Base-by-base conservation (phyloP, 306 rosid species). In the Cucurbita argyrosperma region DNA sequence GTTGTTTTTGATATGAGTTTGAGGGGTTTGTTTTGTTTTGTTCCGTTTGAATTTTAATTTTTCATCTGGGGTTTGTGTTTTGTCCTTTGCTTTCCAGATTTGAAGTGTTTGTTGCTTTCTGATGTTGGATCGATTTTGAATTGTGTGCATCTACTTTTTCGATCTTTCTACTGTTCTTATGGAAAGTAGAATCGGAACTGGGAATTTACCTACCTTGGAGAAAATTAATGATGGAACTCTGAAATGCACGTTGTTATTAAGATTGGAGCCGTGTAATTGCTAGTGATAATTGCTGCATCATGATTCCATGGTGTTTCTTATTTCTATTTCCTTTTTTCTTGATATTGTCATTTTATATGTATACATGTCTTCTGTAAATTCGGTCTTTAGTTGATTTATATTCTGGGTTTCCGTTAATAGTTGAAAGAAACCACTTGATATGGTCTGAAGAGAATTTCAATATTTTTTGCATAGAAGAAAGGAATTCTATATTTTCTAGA, bases 81-180 rank as follows among this genome's bases (percentile, higher is more conserved):
- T 68, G 6, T 68, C 13, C n/a, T 68, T 45, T 68, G n/a, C 23
- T 23, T 5, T 26, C 5, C 40, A 46, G 73, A 45, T 69, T 47
- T 49, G 57, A 47, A 47, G 10, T 69, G 7, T 69, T 69, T 47
- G 47, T 49, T 46, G 38, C 9, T 6, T 67, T 67, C 12, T 4
- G 54, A 47, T 69, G 58, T 49, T 69, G 74, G 58, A 69, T 69
- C 57, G 74, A 49, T 69, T 64, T 64, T 69, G 74, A 69, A 46
- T 69, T 26, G 13, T 69, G 55, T 69, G 55, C 39, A 26, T 46
- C 42, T 69, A 26, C 15, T n/a, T 46, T 43, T 49, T 49, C 45
- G 74, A 69, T 69, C 3, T 12, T 49, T 66, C 15, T 49, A 69
- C 23, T 23, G 58, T 46, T 49, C 74, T 69, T 21, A 10, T 18